Evolutionary conservation across 192 early-diverging fungal genomes (phyloP), one percentile per base, ranked within the genome.

Genomic region (Phlyctochytrium arcticum): DNA sequence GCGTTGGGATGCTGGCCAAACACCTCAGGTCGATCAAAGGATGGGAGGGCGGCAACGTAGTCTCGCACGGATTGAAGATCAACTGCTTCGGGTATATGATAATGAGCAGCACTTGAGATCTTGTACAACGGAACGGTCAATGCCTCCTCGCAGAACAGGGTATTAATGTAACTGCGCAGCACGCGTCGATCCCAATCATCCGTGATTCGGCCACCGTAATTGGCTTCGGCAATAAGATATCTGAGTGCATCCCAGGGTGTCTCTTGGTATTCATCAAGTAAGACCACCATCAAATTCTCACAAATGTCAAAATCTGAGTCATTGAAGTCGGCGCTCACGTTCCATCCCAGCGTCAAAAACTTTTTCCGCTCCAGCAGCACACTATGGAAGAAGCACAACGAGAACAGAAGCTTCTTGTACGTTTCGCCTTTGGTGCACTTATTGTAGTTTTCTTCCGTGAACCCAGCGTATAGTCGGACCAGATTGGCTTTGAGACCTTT

Each of bases 1-100:
- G 84, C 84, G 63, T 85, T 85, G 26, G 82, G 75, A 68, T 85
- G 84, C 70, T 85, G 82, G 1, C 84, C 84, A 83, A 85, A 85
- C 0, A 85, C 76, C 61, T 85, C 84, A 8, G 84, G 84, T 60
- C 83, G 82, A 65, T 85, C 84, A 44, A 74, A 74, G 1, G 36
- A 55, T 26, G 84, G 84, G 21, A 85, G 68, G 24, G 75, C 49
- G 33, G 68, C 62, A 19, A 85, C 75, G 46, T 85, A 85, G n/a
- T 85, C 84, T 5, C 74, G 39, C 24, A 77, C 72, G 12, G 24
- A 48, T 32, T 42, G 55, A 21, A 85, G 50, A 17, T 77, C 78
- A 8, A 53, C 51, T 10, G 56, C 63, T 17, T 85, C 84, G 9
- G 84, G 84, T 33, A 85, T 80, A 54, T 53, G 80, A 61, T 85